Conservation (phyloP, 495 filamentous ascomycete genomes). For the Penicillium alfredii region DNA sequence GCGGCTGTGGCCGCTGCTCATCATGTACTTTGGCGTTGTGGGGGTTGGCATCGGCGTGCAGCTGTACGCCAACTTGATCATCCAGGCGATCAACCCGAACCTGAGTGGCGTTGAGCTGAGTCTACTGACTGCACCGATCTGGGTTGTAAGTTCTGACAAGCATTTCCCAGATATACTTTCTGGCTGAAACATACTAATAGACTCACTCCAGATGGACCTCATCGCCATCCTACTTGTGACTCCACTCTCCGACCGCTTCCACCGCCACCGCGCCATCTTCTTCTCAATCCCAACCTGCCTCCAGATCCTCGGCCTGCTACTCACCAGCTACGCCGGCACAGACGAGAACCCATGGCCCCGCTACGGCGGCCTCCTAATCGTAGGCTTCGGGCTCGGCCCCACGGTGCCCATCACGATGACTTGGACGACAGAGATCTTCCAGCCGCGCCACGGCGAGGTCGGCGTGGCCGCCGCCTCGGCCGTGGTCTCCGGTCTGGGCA, state of each 20-base stretch:
- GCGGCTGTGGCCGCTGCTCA: conserved; percentile 74
- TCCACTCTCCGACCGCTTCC: conserved; percentile 81
- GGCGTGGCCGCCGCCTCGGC: conserved; percentile 86
- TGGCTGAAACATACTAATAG: conserved; percentile 51
- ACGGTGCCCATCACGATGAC: conserved; percentile 92
- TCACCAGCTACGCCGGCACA: conserved; percentile 67
- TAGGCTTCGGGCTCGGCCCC: conserved; percentile 86
- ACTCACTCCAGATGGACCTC: conserved; percentile 62
- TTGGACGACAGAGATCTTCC: conserved; percentile 89
- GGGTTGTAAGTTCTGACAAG: conserved; percentile 58
- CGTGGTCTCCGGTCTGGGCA: conserved; percentile 78
- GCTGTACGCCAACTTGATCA: conserved; percentile 80
- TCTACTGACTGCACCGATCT: conserved; percentile 82
- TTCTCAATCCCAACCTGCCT: conserved; percentile 67
- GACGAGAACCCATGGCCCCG: conserved; percentile 68
- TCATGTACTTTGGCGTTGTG: conserved; percentile 95
- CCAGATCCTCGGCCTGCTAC: conserved; percentile 77
- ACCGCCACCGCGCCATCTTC: conserved; percentile 75
- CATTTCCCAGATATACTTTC: conserved; percentile 65
- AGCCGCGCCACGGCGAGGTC: conserved; percentile 81
- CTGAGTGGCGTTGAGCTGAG: conserved; percentile 72
- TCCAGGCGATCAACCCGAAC: conserved; percentile 64
- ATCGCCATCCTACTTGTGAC: conserved; percentile 82
- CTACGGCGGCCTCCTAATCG: conserved; percentile 82
- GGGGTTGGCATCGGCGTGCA: conserved; percentile 88